Evolutionary conservation across 305 asterid species (phyloP).

Genomic region (Nicotiana rustica): DNA sequence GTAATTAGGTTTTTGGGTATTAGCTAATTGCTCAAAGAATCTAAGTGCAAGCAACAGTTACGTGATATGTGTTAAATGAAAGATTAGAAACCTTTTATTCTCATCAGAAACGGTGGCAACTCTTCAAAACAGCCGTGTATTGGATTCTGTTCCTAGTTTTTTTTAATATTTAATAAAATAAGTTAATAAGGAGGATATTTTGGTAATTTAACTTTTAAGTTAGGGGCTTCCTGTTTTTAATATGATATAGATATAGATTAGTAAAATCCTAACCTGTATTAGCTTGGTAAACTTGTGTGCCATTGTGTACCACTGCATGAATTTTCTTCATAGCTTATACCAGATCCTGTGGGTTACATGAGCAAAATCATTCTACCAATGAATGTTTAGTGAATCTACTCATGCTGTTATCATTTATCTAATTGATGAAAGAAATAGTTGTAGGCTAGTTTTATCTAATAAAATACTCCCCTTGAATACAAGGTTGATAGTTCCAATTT

Average conservation of each 20-base stretch:
- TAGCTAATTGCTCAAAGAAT: too few species aligned
- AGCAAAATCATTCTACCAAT: background rate
- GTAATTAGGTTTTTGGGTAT: too few species aligned
- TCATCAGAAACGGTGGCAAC: too few species aligned
- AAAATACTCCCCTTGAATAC: background rate
- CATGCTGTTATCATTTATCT: conserved; percentile 20
- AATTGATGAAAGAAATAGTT: background rate
- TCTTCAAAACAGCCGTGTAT: too few species aligned
- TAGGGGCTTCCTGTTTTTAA: too few species aligned
- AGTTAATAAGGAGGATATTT: too few species aligned
- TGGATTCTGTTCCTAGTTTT: too few species aligned
- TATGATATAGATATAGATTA: background rate
- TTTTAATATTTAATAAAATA: too few species aligned
- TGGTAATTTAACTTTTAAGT: too few species aligned
- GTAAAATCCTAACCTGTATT: background rate
- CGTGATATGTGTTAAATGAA: too few species aligned
- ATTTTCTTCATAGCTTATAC: background rate
- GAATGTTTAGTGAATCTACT: background rate
- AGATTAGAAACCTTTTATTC: too few species aligned
- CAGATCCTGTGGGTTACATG: background rate
- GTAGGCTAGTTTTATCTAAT: background rate
- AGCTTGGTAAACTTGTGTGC: background rate
- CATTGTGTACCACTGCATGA: background rate
- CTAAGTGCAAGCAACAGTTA: too few species aligned
- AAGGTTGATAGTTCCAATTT: background rate